phyloP scores from a whole-genome alignment of 2,329 filamentous ascomycete genomes.

The Xylaria polymorpha region DNA sequence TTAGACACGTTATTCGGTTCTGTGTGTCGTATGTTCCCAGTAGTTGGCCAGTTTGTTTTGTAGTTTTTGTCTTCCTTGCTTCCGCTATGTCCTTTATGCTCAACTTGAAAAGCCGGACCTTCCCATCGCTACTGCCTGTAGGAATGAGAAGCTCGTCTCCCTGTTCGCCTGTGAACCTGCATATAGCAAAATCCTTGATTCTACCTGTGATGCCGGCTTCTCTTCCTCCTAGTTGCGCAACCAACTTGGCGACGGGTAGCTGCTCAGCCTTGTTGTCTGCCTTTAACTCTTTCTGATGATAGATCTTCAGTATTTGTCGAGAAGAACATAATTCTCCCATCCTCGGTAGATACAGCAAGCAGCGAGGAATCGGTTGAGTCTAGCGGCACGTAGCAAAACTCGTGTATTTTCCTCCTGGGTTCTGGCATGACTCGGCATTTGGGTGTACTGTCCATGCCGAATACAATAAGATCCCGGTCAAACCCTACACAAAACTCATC shows the following conservation, averaged over 20 bases:
- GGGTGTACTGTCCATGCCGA: slow-evolving; percentile 87
- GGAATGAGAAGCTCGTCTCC: slow-evolving; percentile 66
- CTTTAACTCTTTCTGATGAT: slow-evolving; percentile 50
- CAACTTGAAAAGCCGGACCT: slow-evolving; percentile 81
- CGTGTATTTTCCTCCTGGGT: slow-evolving; percentile 82
- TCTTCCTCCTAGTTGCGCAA: slow-evolving; percentile 84
- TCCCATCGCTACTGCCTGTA: slow-evolving; percentile 86
- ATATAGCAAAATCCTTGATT: slow-evolving; percentile 87
- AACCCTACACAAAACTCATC: slow-evolving; percentile 91
- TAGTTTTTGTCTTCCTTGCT: slow-evolving; percentile 43
- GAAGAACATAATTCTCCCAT: slow-evolving; percentile 87
- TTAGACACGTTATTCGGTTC: slow-evolving; percentile 89
- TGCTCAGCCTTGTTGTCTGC: slow-evolving; percentile 55
- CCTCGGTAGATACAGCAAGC: slow-evolving; percentile 86
- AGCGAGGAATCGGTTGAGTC: slow-evolving; percentile 64
- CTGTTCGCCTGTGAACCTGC: slow-evolving; percentile 58
- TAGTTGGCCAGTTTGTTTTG: slow-evolving; percentile 68
- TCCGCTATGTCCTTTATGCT: slow-evolving; percentile 55
- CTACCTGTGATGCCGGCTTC: slow-evolving; percentile 73
- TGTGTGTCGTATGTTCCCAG: slow-evolving; percentile 85
- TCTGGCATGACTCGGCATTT: slow-evolving; percentile 77
- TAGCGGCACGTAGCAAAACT: slow-evolving; percentile 76
- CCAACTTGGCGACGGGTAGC: slow-evolving; percentile 70
- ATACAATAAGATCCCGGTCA: slow-evolving; percentile 85
- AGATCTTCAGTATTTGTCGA: slow-evolving; percentile 70